Percentiles rank a stretch among this genome's conserved stretches.
These are phyloP conservation scores for Trypanosoma cruzi DNA, from an alignment of 208 protist species.

Conservation along the genomic window DNA sequence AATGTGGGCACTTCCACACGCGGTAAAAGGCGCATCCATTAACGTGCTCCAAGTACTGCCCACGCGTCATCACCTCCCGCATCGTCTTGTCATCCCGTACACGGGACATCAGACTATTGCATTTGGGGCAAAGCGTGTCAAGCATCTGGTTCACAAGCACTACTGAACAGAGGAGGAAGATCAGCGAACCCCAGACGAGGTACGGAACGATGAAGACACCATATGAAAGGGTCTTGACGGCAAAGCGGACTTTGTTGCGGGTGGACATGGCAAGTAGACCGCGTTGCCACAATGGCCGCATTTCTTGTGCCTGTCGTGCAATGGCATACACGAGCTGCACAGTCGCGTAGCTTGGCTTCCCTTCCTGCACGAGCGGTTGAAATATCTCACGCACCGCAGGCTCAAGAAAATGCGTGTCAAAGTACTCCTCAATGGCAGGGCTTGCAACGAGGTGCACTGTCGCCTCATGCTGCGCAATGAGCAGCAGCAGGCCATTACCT, in stretches of 20 bases:
- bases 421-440: constrained; percentile 82
- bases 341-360: constrained; percentile 75
- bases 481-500: constrained; percentile 78
- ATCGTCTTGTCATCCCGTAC: constrained; percentile 71
- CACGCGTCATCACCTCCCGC: constrained; percentile 58
- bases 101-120: constrained; percentile 69
- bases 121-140: constrained; percentile 80
- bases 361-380: constrained; percentile 79
- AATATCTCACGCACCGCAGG: constrained; percentile 78
- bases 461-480: constrained; percentile 83
- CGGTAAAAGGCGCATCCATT: constrained; percentile 85
- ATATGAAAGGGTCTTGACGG: constrained; percentile 59
- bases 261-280: constrained; percentile 58
- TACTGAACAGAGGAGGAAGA: constrained; percentile 61
- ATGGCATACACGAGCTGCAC: constrained; percentile 90
- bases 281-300: constrained; percentile 62
- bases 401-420: constrained; percentile 65
- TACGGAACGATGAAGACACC: constrained; percentile 64
- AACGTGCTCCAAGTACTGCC: constrained; percentile 76
- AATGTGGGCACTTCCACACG: constrained; percentile 82
- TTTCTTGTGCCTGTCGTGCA: constrained; percentile 82
- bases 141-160: constrained; percentile 70
- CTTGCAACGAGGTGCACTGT: constrained; percentile 80
- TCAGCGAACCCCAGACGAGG: constrained; percentile 53
- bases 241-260: constrained; percentile 76